Conservation (phyloP, 495 filamentous ascomycete species). For the Penicillium chermesinum region DNA sequence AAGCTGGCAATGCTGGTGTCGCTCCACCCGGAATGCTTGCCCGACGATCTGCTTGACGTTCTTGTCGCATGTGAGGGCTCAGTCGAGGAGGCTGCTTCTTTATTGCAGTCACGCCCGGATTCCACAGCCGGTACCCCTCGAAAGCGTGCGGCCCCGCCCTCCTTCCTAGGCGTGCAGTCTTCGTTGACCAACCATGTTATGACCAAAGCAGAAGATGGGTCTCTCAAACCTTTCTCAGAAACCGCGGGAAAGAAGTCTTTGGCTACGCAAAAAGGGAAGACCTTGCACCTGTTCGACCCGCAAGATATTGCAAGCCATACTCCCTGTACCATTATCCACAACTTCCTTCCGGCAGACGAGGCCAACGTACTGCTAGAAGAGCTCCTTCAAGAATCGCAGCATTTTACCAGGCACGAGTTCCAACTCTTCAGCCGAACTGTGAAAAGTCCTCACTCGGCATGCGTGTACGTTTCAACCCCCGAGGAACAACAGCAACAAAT, state of each 20-base stretch:
- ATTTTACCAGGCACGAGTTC: conserved; percentile 69
- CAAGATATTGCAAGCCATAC: conserved; percentile 73
- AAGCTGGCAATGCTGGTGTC: conserved; percentile 82
- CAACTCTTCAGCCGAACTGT: conserved; percentile 84
- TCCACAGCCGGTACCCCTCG: conserved; percentile 17
- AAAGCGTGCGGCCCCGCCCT: conserved; percentile 20
- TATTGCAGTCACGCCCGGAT: conserved; percentile 36
- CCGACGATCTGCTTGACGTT: conserved; percentile 67
- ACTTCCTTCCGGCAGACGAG: conserved; percentile 68
- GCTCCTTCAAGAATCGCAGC: conserved; percentile 67
- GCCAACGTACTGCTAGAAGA: conserved; percentile 72
- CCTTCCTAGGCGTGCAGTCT: conserved; percentile 30
- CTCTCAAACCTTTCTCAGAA: conserved; percentile 28
- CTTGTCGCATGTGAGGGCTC: conserved; percentile 74
- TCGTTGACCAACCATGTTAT: conserved; percentile 46
- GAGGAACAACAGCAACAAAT: conserved; percentile 59
- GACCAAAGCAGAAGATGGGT: conserved; percentile 20
- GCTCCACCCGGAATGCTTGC: conserved; percentile 57
- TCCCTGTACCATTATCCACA: conserved; percentile 85
- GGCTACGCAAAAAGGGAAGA: conserved; percentile 70
- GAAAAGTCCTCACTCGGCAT: conserved; percentile 70
- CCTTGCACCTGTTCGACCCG: conserved; percentile 75
- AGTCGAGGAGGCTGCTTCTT: conserved; percentile 55
- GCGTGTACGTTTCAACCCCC: conserved; percentile 70
- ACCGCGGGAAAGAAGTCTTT: conserved; percentile 27